Base-by-base conservation (phyloP, 2,329 filamentous ascomycete genomes). In the Rasamsonia emersonii region DNA sequence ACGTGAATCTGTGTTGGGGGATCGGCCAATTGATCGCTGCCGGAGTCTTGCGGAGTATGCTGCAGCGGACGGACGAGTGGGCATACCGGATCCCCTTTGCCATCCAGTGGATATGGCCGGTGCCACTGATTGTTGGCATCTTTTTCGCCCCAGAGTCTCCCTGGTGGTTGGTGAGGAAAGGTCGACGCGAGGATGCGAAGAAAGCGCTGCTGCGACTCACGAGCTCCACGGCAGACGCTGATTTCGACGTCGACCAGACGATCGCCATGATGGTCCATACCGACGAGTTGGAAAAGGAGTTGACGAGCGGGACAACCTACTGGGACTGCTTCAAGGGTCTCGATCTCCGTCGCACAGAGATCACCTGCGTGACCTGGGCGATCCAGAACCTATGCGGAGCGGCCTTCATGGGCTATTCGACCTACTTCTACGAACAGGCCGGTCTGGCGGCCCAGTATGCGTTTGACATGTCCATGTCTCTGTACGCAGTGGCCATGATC, bases 211-310 rank as follows among this genome's bases (percentile, higher is more conserved):
- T 51, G 33, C 49, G 62, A 37, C 44, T 78, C 33, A 69, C 71
- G 4, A 59, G 58, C 43, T 25, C 51, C 8, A 47, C 52, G 5
- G 41, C 43, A 2, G 77, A 85, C 37, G 78, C 75, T 1, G 72
- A 79, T 38, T 88, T 89, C 46, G 75, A 93, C 49, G 73, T 81
- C 9, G 82, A 93, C 39, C 82, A 91, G 60, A 91, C 83, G 0
- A 69, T 93, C 30, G 79, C 82, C 47, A 91, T 93, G 84, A 93
- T 94, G 82, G 76, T 86, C 1, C 84, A 91, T 51, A 93, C 86
- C 1, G 88, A 82, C 1, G 80, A 81, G 0, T 65, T 93, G n/a
- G 86, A 93, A 54, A 72, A 83, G 50, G 66, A 75, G 58, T 81
- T 86, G 32, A 86, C 82, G 3, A 63, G 64, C 5, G 84, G 85